phyloP scores from a whole-genome alignment of 352 stramenopile species.

The Phytophthora podocarpi region DNA sequence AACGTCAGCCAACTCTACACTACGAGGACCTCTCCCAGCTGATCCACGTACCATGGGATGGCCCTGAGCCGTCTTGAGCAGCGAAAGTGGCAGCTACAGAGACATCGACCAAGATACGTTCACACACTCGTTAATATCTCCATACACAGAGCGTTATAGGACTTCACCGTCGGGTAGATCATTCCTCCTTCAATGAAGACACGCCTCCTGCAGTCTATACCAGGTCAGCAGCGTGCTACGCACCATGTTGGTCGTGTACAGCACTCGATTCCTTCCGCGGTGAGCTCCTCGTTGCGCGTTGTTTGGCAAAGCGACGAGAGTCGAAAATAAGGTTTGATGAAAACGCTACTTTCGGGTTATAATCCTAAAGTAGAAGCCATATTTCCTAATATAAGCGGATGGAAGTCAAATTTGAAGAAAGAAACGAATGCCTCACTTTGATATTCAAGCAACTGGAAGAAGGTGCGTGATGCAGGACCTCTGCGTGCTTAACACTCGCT shows the following conservation, averaged over 20 bases:
- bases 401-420: slow-evolving; percentile 14
- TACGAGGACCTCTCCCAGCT: background rate
- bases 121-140: slow-evolving; percentile 7
- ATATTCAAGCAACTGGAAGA: slow-evolving; percentile 25
- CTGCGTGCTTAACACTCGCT: no score
- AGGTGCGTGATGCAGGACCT: slow-evolving; percentile 8
- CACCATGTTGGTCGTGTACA: slow-evolving; percentile 29
- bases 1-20: background rate
- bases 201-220: background rate
- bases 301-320: slow-evolving; percentile 15
- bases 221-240: background rate
- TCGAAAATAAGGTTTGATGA: slow-evolving; percentile 19
- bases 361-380: background rate
- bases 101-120: slow-evolving; percentile 27
- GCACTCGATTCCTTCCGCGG: slow-evolving; percentile 4
- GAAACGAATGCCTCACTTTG: slow-evolving; percentile 28
- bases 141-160: background rate
- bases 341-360: slow-evolving; percentile 3
- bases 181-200: background rate
- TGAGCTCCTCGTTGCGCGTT: slow-evolving; percentile 6
- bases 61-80: slow-evolving; percentile 95
- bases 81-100: slow-evolving; percentile 93
- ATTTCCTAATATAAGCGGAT: background rate
- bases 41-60: slow-evolving; percentile 87
- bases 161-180: background rate